Evolutionary conservation across 2,329 filamentous ascomycete species (phyloP), one percentile per base, ranked within the genome.

Genomic region (Byssoonygena ceratinophila): DNA sequence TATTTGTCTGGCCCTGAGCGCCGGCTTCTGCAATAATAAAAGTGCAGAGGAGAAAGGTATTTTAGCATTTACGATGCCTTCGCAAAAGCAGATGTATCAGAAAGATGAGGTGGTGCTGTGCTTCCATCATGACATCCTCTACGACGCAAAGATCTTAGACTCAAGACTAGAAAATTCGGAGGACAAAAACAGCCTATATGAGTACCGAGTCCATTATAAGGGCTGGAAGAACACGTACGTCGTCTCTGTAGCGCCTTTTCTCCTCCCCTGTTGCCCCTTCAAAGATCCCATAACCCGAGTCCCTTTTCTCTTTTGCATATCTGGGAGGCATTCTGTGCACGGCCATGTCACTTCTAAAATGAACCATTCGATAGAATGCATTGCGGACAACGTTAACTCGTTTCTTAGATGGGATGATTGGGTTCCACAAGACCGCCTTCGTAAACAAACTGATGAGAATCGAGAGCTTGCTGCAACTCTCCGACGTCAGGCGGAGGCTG

Each of bases 191-290:
- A 84, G 83, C 56, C 81, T 84, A 31, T 89, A 82, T 65, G 82
- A 88, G 67, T 98, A 94, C 74, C 86, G 87, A 65, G 86, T 98
- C 52, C 92, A 98, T 71, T 98, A 98, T 75, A 97, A 97, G 71
- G 92, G 92, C 64, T 98, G 92, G 92, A 98, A 98, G 76, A 90
- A 91, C 69, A 96, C 89, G 78, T 86, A 74, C 72, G 82, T 82
- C 34, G 31, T n/a, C 18, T n/a, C 52, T 31, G 4, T 23, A 22
- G 9, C 16, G 11, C 9, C 22, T 41, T 5, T 4, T 4, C 27
- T 29, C 27, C 27, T 23, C n/a, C 36, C 22, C 20, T 22, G 14
- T 8, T 18, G 25, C 14, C 14, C 4, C 18, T 37, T 37, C 34
- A 34, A 34, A 14, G 11, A 5, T 31, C 27, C 11, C 27, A 31